phyloP scores from a whole-genome alignment of 345 rosid genomes.

The Noccaea bulbosa region DNA sequence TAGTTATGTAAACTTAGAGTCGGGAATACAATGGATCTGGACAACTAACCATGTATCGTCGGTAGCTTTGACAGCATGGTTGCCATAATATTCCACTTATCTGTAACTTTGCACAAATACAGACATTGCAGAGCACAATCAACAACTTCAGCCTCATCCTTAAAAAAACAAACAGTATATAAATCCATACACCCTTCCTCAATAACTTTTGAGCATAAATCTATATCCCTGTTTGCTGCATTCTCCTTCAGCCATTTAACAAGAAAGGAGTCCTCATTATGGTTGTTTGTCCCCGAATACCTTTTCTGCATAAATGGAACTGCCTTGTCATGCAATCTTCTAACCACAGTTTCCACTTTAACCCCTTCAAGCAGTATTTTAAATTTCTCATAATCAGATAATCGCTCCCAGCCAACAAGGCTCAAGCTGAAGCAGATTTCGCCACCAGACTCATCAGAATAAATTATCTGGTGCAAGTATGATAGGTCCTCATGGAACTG shows the following conservation, averaged over 20 bases:
- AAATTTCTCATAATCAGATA: constrained; percentile 86
- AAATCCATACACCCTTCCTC: constrained; percentile 84
- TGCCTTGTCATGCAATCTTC: constrained; percentile 63
- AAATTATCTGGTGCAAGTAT: constrained; percentile 75
- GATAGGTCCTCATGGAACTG: constrained; percentile 74
- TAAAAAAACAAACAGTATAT: constrained; percentile 58
- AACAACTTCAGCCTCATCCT: constrained; percentile 70
- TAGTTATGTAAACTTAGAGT: constrained; percentile 4
- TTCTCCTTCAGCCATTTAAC: constrained; percentile 91
- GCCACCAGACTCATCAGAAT: constrained; percentile 58
- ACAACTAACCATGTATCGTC: constrained; percentile 62
- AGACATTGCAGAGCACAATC: constrained; percentile 86
- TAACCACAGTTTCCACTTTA: constrained; percentile 64
- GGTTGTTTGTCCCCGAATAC: constrained; percentile 43
- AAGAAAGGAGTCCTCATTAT: constrained; percentile 63
- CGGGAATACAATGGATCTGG: constrained; percentile 12
- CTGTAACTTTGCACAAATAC: constrained; percentile 70
- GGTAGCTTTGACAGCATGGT: constrained; percentile 84
- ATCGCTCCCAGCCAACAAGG: constrained; percentile 77
- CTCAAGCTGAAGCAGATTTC: constrained; percentile 59
- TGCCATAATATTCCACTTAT: constrained; percentile 88
- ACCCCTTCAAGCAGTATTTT: constrained; percentile 72
- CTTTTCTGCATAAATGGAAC: constrained; percentile 78
- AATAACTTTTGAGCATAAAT: constrained; percentile 72
- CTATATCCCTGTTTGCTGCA: constrained; percentile 70